Base-by-base conservation (phyloP, 768 basidiomycete species). In the Flagelloscypha sp. region DNA sequence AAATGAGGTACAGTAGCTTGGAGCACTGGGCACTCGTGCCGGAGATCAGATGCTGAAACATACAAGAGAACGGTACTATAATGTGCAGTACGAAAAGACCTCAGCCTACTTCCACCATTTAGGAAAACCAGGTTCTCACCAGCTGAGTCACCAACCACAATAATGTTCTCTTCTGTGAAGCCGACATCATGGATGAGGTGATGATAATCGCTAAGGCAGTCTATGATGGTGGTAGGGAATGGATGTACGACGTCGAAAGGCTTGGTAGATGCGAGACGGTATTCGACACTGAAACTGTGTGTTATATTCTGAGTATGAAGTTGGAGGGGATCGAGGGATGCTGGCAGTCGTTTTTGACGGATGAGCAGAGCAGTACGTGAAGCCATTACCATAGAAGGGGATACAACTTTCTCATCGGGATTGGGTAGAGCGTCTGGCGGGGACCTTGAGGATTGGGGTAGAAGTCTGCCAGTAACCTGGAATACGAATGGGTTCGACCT, bases 41-140 rank as follows among this genome's bases (percentile, higher is more conserved):
- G n/a, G n/a, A n/a, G n/a, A n/a, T n/a, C n/a, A n/a, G n/a, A n/a
- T n/a, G n/a, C n/a, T n/a, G n/a, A n/a, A n/a, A n/a, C n/a, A n/a
- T n/a, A n/a, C n/a, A n/a, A n/a, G n/a, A n/a, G n/a, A n/a, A n/a
- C n/a, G n/a, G n/a, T n/a, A n/a, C n/a, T n/a, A n/a, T n/a, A n/a
- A n/a, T n/a, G n/a, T n/a, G n/a, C n/a, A n/a, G n/a, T n/a, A n/a
- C n/a, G n/a, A n/a, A n/a, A n/a, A n/a, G n/a, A n/a, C n/a, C n/a
- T n/a, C n/a, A n/a, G n/a, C n/a, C n/a, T n/a, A n/a, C n/a, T n/a
- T n/a, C n/a, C n/a, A n/a, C n/a, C n/a, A n/a, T n/a, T n/a, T n/a
- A n/a, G n/a, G n/a, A n/a, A n/a, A n/a, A n/a, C 68, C 18, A 87
- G 70, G 53, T 87, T 82, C 4, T 67, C 86, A 3, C 86, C 85